phyloP scores from a whole-genome alignment of 805 yeast genomes.

The Teunomyces aglyptinius region DNA sequence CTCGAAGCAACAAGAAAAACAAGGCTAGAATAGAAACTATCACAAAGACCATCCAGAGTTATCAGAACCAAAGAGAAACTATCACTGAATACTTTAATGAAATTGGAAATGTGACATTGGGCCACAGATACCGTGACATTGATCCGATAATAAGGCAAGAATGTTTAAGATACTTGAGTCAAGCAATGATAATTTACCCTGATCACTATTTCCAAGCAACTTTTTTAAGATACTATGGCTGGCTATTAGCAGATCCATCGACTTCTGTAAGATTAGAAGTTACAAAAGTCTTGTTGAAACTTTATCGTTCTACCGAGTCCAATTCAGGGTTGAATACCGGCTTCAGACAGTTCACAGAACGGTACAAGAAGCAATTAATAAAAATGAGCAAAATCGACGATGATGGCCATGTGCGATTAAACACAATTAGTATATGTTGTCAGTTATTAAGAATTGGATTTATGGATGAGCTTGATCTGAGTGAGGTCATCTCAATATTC shows the following conservation, averaged over 20 bases:
- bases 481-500: conserved; percentile 15
- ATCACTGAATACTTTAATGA: conserved; percentile 61
- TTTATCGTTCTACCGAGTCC: conserved; percentile 35
- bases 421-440: conserved; percentile 49
- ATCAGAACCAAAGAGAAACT: conserved; percentile 47
- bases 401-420: conserved; percentile 53
- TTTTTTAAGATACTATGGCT: conserved; percentile 75
- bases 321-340: conserved; percentile 48
- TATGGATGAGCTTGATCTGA: conserved; percentile 54
- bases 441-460: conserved; percentile 62
- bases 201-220: conserved; percentile 67
- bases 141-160: conserved; percentile 71
- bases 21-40: conserved; percentile 48
- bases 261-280: conserved; percentile 64
- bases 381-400: conserved; percentile 50
- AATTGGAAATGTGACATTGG: conserved; percentile 62
- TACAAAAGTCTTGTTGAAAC: conserved; percentile 49
- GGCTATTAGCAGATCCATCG: conserved; percentile 76
- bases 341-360: conserved; percentile 73
- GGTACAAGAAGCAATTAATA: conserved; percentile 63
- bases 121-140: conserved; percentile 76
- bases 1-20: conserved; percentile 25
- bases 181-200: conserved; percentile 71
- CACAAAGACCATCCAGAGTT: conserved; percentile 35
- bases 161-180: conserved; percentile 61